Evolutionary conservation across 2,329 filamentous ascomycete genomes (phyloP), one percentile per base, ranked within the genome.

Genomic region (Gaeumannomyces sp.): DNA sequence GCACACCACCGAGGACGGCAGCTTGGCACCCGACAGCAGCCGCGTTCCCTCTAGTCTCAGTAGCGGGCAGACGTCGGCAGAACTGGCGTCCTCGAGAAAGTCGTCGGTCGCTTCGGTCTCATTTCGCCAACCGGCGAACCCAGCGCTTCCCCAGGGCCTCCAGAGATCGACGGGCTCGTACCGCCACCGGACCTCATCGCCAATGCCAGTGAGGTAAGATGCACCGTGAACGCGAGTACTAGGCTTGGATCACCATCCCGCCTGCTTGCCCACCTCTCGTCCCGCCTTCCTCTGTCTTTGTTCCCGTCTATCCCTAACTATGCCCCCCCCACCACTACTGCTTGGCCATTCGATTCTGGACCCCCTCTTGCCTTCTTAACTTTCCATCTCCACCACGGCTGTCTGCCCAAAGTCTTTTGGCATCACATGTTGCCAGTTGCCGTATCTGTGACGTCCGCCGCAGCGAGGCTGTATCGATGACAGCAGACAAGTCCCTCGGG

Each of bases 201-300:
- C 83, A 29, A 77, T 79, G 38, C 79, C 81, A 66, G 69, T 73
- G 65, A 82, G 80, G 83, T 85, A 76, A 76, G 79, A 68, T 50
- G 56, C 45, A 29, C 33, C 60, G 16, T 28, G 56, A 8, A 8
- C 27, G 57, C 31, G 14, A 29, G 45, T 64, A 58, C 60, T 38
- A 65, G 25, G 29, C 65, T 59, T 60, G 56, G 64, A 63, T 65
- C 65, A 57, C n/a, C 60, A 19, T 45, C 29, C 53, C 45, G 8
- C 7, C 29, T 27, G 8, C 27, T 64, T 53, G 45, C 45, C 45
- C 45, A n/a, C 45, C 2, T 8, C 16, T 53, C 22, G 19, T 53
- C 45, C 8, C 6, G 22, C 45, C 45, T 14, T 11, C 45, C 45
- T 53, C 45, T 19, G 35, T n/a, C 45, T n/a, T 53, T 8, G 45